phyloP scores from a whole-genome alignment of 768 basidiomycete genomes.

The Leccinum subgranulosum region DNA sequence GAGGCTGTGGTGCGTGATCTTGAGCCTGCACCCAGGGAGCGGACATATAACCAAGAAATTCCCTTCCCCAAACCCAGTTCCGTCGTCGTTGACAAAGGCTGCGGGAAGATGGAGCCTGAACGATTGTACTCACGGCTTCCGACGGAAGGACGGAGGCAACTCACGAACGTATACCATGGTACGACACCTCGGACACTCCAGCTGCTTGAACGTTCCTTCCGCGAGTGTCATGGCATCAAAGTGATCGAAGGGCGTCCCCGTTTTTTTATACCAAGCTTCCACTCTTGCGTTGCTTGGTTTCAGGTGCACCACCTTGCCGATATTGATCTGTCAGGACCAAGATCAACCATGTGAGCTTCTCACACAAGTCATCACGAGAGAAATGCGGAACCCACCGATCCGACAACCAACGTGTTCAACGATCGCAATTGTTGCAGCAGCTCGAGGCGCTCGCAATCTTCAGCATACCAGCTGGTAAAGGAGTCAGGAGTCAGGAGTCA shows the following conservation, averaged over 20 bases:
- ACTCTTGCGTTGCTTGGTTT: constrained; percentile 16
- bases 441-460: constrained; percentile 32
- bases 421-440: constrained; percentile 23
- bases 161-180: constrained; percentile 29
- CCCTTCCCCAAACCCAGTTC: constrained; percentile 48
- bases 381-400: constrained; percentile 22
- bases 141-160: constrained; percentile 3
- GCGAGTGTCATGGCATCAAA: constrained; percentile 31
- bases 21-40: constrained; percentile 35
- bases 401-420: constrained; percentile 27
- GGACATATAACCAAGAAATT: constrained; percentile 39
- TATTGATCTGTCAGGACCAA: constrained; percentile 19
- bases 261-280: constrained; percentile 23
- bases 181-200: constrained; percentile 37
- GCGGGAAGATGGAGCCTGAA: background rate
- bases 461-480: constrained; percentile 28
- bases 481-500: constrained; percentile 2
- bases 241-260: constrained; percentile 32
- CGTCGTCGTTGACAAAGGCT: constrained; percentile 41
- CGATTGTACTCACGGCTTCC: background rate
- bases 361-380: background rate
- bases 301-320: constrained; percentile 14
- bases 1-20: constrained; percentile 41
- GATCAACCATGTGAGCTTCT: background rate
- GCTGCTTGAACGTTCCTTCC: constrained; percentile 19